Evolutionary conservation across 176 grass and related monocot species (phyloP).

Genomic region (Juncus effusus): DNA sequence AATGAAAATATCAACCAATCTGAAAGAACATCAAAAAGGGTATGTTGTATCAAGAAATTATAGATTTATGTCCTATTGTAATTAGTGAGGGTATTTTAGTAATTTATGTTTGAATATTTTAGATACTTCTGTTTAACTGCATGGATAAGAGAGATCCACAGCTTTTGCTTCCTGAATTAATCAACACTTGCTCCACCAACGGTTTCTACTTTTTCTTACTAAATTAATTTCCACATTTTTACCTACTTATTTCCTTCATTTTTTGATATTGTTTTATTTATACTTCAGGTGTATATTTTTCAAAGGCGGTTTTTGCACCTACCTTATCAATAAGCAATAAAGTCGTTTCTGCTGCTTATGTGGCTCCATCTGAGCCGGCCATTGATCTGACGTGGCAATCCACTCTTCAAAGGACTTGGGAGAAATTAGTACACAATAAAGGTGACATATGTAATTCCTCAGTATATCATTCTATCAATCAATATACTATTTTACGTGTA

Average conservation of each 20-base stretch:
- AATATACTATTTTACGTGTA: background rate
- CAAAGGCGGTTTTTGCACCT: constrained; percentile 79
- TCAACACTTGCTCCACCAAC: constrained; percentile 57
- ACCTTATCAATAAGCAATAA: constrained; percentile 78
- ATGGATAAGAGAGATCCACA: constrained; percentile 94
- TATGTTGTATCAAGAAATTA: constrained; percentile 27
- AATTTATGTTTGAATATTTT: constrained; percentile 13
- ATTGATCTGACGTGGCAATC: constrained; percentile 83
- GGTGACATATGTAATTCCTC: constrained; percentile 32
- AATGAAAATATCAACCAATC: constrained; percentile 15
- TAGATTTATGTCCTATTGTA: background rate
- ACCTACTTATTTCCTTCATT: background rate
- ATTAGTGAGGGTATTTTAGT: too few species aligned
- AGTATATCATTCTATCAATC: background rate
- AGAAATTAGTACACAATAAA: constrained; percentile 60
- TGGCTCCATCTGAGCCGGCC: constrained; percentile 51
- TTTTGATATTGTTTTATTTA: background rate
- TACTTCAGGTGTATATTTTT: constrained; percentile 63
- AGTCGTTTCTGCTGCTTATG: constrained; percentile 62
- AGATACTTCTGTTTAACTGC: constrained; percentile 99
- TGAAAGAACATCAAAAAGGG: constrained; percentile 42
- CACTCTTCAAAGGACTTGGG: constrained; percentile 68
- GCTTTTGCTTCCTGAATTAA: constrained; percentile 66
- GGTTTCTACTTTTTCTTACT: constrained; percentile 30
- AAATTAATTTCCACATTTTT: background rate